phyloP scores from a whole-genome alignment of 2,329 filamentous ascomycete genomes.

The Whalleya microplaca region DNA sequence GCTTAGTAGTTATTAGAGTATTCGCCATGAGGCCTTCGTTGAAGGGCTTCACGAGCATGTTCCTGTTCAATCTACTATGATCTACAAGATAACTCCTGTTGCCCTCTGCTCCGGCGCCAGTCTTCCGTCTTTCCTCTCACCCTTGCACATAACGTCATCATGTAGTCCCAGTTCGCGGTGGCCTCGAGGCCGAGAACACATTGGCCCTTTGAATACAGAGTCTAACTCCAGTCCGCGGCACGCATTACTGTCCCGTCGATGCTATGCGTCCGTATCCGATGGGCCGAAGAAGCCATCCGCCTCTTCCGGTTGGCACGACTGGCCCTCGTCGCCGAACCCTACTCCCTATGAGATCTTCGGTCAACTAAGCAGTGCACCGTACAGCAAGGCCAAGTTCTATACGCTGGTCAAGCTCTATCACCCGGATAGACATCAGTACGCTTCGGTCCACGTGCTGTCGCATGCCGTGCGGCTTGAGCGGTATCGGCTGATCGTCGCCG shows the following conservation, averaged over 20 bases:
- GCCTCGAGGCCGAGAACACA: conserved; percentile 2
- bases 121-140: conserved; percentile 22
- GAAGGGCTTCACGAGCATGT: conserved; percentile 20
- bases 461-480: conserved; percentile 75
- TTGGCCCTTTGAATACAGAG: neutral
- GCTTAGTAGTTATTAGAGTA: neutral
- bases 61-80: conserved; percentile 30
- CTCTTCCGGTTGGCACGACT: conserved; percentile 34
- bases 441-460: conserved; percentile 51
- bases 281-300: conserved; percentile 22
- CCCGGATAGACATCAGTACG: conserved; percentile 68
- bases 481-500: conserved; percentile 85
- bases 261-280: conserved; percentile 35
- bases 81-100: conserved; percentile 35
- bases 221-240: neutral
- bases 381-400: conserved; percentile 85
- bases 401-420: conserved; percentile 95
- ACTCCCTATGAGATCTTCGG: conserved; percentile 92
- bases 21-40: conserved; percentile 22
- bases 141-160: conserved; percentile 34
- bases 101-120: conserved; percentile 32
- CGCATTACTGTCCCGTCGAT: conserved; percentile 5
- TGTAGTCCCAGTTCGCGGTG: conserved; percentile 17
- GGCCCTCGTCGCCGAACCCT: conserved; percentile 57
- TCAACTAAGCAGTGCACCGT: conserved; percentile 61